Evolutionary conservation across 177 flowering plant genomes (phyloP).

Genomic region (Vitis hybrid): DNA sequence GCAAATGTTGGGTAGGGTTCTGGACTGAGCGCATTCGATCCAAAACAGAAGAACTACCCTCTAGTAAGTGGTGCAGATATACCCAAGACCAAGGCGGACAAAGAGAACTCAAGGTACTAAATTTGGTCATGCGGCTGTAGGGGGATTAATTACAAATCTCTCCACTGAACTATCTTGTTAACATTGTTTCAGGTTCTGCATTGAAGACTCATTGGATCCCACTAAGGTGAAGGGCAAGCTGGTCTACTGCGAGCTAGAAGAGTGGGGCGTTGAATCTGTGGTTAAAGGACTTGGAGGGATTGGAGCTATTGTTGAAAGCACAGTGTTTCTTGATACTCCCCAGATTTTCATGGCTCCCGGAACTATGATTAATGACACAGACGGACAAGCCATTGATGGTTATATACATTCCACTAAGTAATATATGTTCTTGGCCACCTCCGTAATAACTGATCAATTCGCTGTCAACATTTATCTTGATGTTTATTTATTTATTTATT

Average conservation of each 20-base stretch:
- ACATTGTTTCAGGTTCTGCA: conserved; percentile 33
- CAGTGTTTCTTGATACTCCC: conserved; percentile 42
- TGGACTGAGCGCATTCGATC: conserved; percentile 52
- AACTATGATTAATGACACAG: conserved; percentile 46
- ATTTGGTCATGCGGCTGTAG: background rate
- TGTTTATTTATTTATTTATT: too few relatives aligned
- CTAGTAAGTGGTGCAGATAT: conserved; percentile 60
- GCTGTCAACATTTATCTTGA: too few relatives aligned
- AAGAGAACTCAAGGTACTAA: conserved; percentile 41
- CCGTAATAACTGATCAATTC: too few relatives aligned
- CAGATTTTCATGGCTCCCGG: conserved; percentile 65
- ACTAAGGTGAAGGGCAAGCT: conserved; percentile 66
- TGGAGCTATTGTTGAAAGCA: conserved; percentile 53
- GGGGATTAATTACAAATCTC: too few relatives aligned
- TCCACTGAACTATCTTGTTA: too few relatives aligned
- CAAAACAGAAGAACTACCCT: conserved; percentile 43
- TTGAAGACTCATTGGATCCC: conserved; percentile 49
- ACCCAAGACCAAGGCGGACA: conserved; percentile 21
- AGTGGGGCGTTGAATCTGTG: conserved; percentile 51
- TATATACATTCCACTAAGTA: conserved; percentile 64
- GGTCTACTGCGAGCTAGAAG: conserved; percentile 43
- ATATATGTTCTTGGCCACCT: background rate
- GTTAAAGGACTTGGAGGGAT: conserved; percentile 55
- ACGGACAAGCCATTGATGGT: conserved; percentile 26
- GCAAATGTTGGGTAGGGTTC: conserved; percentile 44